These are phyloP conservation scores for Lepidium didymum DNA, from an alignment of 345 rosid genomes.

Conservation along the genomic window DNA sequence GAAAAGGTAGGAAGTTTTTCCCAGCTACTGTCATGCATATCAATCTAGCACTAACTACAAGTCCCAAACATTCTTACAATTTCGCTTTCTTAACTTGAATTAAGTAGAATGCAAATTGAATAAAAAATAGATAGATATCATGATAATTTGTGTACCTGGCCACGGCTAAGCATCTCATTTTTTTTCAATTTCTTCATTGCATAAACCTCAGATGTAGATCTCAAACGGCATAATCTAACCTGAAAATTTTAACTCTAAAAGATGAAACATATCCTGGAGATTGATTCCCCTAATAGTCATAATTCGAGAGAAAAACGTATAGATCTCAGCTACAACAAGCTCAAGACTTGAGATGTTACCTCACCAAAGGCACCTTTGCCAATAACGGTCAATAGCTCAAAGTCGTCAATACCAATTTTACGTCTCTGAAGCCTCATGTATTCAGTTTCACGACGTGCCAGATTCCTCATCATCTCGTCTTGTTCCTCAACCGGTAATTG, in stretches of 20 bases:
- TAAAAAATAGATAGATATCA: too few species aligned
- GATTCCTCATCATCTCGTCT: constrained; percentile 80
- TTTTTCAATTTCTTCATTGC: constrained; percentile 98
- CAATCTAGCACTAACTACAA: background rate
- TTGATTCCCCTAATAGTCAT: background rate
- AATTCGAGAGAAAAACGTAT: background rate
- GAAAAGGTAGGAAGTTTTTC: background rate
- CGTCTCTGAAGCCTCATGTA: constrained; percentile 94
- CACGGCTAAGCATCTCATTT: constrained; percentile 99
- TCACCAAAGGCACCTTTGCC: constrained; percentile 99
- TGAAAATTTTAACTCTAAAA: constrained; percentile 7
- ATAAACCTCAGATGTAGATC: constrained; percentile 73
- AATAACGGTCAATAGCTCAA: constrained; percentile 74
- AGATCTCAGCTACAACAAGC: background rate
- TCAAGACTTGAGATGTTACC: constrained; percentile 38
- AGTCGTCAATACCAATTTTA: constrained; percentile 91
- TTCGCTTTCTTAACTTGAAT: background rate
- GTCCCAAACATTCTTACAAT: background rate
- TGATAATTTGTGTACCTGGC: constrained; percentile 52
- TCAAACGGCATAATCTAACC: constrained; percentile 89
- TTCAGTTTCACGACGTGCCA: constrained; percentile 87
- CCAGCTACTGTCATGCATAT: background rate
- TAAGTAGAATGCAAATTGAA: too few species aligned
- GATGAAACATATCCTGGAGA: background rate
- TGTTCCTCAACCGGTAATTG: constrained; percentile 75